Evolutionary conservation across 352 stramenopile genomes (phyloP).

Genomic region (Pythium apleroticum): DNA sequence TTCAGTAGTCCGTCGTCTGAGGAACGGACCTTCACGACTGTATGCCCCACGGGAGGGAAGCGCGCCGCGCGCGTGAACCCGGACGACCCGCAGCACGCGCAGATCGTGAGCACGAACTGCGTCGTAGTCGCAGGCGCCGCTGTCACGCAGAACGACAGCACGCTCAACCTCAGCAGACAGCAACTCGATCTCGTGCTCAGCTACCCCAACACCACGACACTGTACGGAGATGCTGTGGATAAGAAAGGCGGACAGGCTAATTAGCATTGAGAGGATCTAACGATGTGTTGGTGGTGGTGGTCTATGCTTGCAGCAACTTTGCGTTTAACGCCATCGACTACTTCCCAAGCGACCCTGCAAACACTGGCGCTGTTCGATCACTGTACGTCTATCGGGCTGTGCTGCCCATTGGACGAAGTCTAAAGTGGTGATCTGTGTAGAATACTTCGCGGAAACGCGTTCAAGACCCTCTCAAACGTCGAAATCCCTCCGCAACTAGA

Average conservation of each 20-base stretch:
- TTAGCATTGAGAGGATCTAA: not conserved
- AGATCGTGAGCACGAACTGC: slow-evolving; percentile 19
- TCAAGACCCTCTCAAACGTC: slow-evolving; percentile 11
- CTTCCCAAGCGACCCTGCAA: slow-evolving; percentile 12
- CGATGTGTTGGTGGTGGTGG: not conserved
- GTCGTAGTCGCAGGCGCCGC: not conserved
- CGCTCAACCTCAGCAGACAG: slow-evolving; percentile 5
- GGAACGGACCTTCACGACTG: slow-evolving; percentile 3
- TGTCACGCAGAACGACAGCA: slow-evolving; percentile 1
- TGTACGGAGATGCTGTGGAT: not conserved
- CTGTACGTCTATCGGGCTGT: not conserved
- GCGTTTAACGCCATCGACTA: slow-evolving; percentile 19
- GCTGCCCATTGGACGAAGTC: not conserved
- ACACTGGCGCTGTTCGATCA: slow-evolving; percentile 11
- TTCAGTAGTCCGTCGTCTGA: slow-evolving; percentile 3
- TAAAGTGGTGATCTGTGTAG: not conserved
- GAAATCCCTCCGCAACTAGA: slow-evolving; percentile 15
- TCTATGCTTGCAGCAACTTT: slow-evolving; percentile 14
- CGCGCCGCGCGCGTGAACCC: slow-evolving; percentile 12
- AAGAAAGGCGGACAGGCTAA: not conserved
- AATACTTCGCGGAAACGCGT: slow-evolving; percentile 12
- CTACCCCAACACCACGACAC: slow-evolving; percentile 19
- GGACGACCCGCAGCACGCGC: slow-evolving; percentile 3
- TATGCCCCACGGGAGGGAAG: slow-evolving; percentile 13
- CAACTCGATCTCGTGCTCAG: slow-evolving; percentile 17